These are phyloP conservation scores for Epichloe sp. DNA, from an alignment of 2,329 filamentous ascomycete genomes.

Conservation along the genomic window DNA sequence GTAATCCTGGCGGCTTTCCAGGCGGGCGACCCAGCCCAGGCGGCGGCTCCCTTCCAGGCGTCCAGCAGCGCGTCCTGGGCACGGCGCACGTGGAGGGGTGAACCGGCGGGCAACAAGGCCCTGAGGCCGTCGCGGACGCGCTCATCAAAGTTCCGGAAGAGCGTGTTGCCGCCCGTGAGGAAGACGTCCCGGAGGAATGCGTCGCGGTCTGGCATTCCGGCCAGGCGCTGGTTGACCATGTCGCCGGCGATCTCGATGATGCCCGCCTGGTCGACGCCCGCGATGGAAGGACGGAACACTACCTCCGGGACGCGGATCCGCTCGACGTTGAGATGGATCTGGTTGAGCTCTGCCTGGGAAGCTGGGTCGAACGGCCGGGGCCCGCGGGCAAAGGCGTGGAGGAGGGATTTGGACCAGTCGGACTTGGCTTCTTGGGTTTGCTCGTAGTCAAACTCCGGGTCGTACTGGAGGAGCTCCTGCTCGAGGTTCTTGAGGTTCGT, in stretches of 20 bases:
- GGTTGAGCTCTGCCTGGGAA: conserved; percentile 66
- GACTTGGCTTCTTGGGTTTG: conserved; percentile 83
- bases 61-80: conserved; percentile 70
- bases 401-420: conserved; percentile 85
- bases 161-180: conserved; percentile 81
- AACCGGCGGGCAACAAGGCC: conserved; percentile 56
- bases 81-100: conserved; percentile 54
- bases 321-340: conserved; percentile 93
- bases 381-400: conserved; percentile 83
- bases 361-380: conserved; percentile 75
- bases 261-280: conserved; percentile 84
- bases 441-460: conserved; percentile 81
- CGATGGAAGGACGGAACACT: conserved; percentile 83
- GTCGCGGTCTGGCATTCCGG: conserved; percentile 41
- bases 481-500: conserved; percentile 65
- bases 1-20: conserved; percentile 57
- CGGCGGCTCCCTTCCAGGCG: conserved; percentile 85
- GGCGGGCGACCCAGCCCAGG: conserved; percentile 56
- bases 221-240: conserved; percentile 74
- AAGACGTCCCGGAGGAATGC: conserved; percentile 78
- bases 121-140: conserved; percentile 60
- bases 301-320: conserved; percentile 89
- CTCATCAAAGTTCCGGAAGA: conserved; percentile 80
- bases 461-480: conserved; percentile 71
- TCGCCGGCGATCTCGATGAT: conserved; percentile 85